Conservation (phyloP, 371 early-diverging fungal species). For the Mucor circinelloides region DNA sequence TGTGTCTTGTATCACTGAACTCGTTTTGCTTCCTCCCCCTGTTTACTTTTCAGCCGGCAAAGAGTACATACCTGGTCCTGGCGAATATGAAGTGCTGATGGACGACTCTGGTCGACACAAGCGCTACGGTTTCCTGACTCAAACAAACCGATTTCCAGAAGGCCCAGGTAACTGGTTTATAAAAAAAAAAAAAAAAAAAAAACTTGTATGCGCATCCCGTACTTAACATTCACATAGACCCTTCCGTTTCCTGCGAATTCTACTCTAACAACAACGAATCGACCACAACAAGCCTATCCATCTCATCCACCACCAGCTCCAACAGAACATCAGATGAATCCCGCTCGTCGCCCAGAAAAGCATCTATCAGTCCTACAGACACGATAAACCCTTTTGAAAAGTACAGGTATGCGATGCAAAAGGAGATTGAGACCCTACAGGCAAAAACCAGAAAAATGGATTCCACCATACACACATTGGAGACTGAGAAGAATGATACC, state of each 20-base stretch:
- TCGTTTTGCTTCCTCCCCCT: not conserved
- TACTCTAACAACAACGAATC: not conserved
- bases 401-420: constrained; percentile 38
- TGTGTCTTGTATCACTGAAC: not conserved
- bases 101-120: constrained; percentile 30
- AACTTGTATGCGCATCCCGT: not conserved
- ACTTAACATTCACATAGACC: not conserved
- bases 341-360: not conserved
- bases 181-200: not conserved
- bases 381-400: constrained; percentile 30
- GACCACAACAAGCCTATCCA: constrained; percentile 27
- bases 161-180: constrained; percentile 3
- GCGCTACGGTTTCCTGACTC: constrained; percentile 35
- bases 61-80: constrained; percentile 48
- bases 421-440: constrained; percentile 39
- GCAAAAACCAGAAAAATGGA: constrained; percentile 38
- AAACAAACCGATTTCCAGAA: constrained; percentile 32
- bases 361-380: constrained; percentile 1
- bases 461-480: constrained; percentile 19
- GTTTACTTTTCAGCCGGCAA: constrained; percentile 27
- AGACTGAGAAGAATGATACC: constrained; percentile 27
- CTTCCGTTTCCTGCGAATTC: not conserved
- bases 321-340: constrained; percentile 33
- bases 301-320: constrained; percentile 24
- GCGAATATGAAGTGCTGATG: constrained; percentile 38